Conservation (phyloP, 345 rosid species). For the Heritiera littoralis region DNA sequence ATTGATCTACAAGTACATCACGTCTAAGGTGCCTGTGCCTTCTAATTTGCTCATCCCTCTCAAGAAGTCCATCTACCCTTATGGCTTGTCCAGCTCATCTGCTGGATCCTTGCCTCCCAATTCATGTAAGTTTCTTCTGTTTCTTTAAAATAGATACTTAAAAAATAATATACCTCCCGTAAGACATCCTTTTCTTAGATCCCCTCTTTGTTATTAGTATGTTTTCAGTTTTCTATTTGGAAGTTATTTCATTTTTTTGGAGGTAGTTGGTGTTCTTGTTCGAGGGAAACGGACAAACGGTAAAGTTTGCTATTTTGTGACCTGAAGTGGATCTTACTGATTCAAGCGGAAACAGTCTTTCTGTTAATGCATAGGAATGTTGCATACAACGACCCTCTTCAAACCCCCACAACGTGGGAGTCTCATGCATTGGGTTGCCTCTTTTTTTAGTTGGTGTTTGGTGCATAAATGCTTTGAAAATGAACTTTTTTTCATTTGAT, state of each 20-base stretch:
- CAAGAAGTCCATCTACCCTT: constrained; percentile 49
- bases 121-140: constrained; percentile 45
- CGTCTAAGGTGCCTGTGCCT: constrained; percentile 62
- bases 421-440: too few relatives aligned
- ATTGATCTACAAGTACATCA: constrained; percentile 68
- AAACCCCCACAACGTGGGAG: too few relatives aligned
- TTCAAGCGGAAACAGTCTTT: too few relatives aligned
- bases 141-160: background rate
- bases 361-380: too few relatives aligned
- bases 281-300: too few relatives aligned
- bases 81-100: constrained; percentile 33
- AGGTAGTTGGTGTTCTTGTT: background rate
- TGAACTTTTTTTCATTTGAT: constrained; percentile 1
- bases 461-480: background rate
- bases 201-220: background rate
- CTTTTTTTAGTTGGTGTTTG: background rate
- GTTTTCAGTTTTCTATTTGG: background rate
- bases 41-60: constrained; percentile 60
- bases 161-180: background rate
- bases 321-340: too few relatives aligned
- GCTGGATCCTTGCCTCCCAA: constrained; percentile 47
- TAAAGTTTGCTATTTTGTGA: too few relatives aligned
- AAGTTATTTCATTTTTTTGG: background rate
- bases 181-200: background rate
- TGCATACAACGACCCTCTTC: too few relatives aligned